phyloP scores from a whole-genome alignment of 2,329 filamentous ascomycete genomes.

The Macrophomina pseudophaseolina region DNA sequence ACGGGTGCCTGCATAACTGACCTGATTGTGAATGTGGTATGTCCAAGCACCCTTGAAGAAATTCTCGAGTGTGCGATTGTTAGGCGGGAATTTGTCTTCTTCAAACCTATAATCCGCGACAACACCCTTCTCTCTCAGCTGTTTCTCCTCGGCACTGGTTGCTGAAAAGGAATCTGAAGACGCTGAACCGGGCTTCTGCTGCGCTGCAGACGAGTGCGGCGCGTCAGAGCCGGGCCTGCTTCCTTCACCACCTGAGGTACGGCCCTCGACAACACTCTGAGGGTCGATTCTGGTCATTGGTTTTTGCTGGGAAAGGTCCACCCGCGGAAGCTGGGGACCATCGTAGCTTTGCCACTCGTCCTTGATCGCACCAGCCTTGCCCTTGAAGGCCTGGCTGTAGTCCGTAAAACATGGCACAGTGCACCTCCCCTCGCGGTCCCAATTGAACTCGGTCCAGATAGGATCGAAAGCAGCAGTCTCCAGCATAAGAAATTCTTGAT shows the following conservation, averaged over 20 bases:
- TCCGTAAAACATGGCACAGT: conserved; percentile 61
- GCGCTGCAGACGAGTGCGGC: conserved; percentile 34
- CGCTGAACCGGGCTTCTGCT: conserved; percentile 35
- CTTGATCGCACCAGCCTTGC: conserved; percentile 50
- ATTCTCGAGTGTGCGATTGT: conserved; percentile 60
- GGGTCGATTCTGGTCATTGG: conserved; percentile 16
- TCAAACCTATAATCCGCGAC: conserved; percentile 53
- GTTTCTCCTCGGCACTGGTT: conserved; percentile 46
- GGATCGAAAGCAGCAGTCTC: conserved; percentile 63
- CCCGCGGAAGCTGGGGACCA: conserved; percentile 47
- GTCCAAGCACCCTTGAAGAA: conserved; percentile 63
- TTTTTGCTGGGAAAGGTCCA: conserved; percentile 35
- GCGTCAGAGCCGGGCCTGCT: conserved; percentile 26
- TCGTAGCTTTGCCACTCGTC: conserved; percentile 62
- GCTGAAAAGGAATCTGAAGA: conserved; percentile 46
- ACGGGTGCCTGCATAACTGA: conserved; percentile 37
- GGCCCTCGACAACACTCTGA: conserved; percentile 20
- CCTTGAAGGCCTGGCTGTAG: conserved; percentile 59
- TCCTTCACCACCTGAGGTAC: conserved; percentile 25
- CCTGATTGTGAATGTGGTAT: conserved; percentile 64
- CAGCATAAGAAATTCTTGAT: conserved; percentile 61
- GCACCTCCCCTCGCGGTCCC: conserved; percentile 57
- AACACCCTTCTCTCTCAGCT: conserved; percentile 47
- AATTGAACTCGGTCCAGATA: conserved; percentile 64
- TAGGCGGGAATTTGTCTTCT: conserved; percentile 60